These are phyloP conservation scores for Ogataea allantospora DNA, from an alignment of 805 yeast genomes.

Conservation along the genomic window DNA sequence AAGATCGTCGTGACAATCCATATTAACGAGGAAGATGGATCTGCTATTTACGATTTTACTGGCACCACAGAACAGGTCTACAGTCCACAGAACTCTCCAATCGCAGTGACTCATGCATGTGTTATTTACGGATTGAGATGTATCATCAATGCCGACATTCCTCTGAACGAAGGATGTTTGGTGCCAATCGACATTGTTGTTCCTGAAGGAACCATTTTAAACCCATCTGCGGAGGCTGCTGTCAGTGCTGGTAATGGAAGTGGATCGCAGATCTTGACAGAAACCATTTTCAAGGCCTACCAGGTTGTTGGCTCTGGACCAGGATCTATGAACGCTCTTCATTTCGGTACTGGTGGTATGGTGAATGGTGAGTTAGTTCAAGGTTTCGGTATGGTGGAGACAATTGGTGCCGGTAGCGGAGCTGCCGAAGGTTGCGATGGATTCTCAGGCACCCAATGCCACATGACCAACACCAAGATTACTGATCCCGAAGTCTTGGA, in stretches of 20 bases:
- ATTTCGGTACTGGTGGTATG: slow-evolving; percentile 54
- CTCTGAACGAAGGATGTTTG: slow-evolving; percentile 54
- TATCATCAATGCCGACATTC: slow-evolving; percentile 52
- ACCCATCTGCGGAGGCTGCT: slow-evolving; percentile 47
- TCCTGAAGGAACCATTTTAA: slow-evolving; percentile 36
- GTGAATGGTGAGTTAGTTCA: slow-evolving; percentile 15
- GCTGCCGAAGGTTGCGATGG: slow-evolving; percentile 36
- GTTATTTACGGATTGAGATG: slow-evolving; percentile 51
- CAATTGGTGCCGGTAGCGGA: slow-evolving; percentile 57
- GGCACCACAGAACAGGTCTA: slow-evolving; percentile 53
- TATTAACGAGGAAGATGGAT: slow-evolving; percentile 41
- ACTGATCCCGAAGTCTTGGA: slow-evolving; percentile 57
- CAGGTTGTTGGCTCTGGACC: slow-evolving; percentile 85
- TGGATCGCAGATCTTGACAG: slow-evolving; percentile 87
- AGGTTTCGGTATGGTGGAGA: slow-evolving; percentile 55
- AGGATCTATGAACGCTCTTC: slow-evolving; percentile 85
- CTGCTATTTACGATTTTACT: slow-evolving; percentile 53
- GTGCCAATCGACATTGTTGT: slow-evolving; percentile 32
- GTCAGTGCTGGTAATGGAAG: slow-evolving; percentile 52
- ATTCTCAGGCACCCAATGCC: slow-evolving; percentile 54
- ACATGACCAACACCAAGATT: slow-evolving; percentile 33
- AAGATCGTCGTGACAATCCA: slow-evolving; percentile 42
- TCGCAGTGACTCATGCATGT: slow-evolving; percentile 53
- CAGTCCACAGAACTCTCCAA: slow-evolving; percentile 55
- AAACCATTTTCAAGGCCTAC: slow-evolving; percentile 78